A percentile compares a stretch with the other conserved stretches of the same genome.
These are phyloP conservation scores for Suhomyces canberraensis DNA, from an alignment of 805 yeast species.

Conservation along the genomic window DNA sequence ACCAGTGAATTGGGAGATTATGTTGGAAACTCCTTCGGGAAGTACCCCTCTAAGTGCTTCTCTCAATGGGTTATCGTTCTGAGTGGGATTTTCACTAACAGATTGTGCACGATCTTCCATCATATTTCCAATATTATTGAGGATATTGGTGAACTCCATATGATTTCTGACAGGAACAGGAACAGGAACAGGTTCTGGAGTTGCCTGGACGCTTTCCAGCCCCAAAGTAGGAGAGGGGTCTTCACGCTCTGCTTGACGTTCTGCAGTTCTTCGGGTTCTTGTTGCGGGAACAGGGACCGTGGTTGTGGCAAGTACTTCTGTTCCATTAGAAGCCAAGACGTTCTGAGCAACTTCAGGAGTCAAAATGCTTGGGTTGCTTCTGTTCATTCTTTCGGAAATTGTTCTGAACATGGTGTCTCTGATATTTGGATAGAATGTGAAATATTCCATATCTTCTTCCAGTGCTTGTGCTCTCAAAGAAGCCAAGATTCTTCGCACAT, in stretches of 20 bases:
- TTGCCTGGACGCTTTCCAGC: no score
- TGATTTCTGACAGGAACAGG: background rate
- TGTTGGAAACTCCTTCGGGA: slow-evolving; percentile 11
- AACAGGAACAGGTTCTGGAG: background rate
- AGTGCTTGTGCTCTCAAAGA: slow-evolving; percentile 21
- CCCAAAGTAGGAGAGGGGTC: no score
- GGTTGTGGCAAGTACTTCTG: background rate
- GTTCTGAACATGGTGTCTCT: slow-evolving; percentile 22
- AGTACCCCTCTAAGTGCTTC: slow-evolving; percentile 10
- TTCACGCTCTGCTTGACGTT: background rate
- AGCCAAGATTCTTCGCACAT: slow-evolving; percentile 26
- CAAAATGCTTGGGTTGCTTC: slow-evolving; percentile 33
- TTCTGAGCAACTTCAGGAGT: slow-evolving; percentile 38
- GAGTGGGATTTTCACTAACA: background rate
- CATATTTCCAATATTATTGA: background rate
- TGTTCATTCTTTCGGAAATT: slow-evolving; percentile 28
- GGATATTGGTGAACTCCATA: background rate
- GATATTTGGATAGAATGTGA: slow-evolving; percentile 23
- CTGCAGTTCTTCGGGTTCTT: background rate
- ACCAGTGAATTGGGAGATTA: slow-evolving; percentile 10
- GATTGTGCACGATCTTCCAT: background rate
- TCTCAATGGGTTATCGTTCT: slow-evolving; percentile 1
- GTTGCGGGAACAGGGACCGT: background rate
- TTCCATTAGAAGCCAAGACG: slow-evolving; percentile 14
- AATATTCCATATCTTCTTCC: slow-evolving; percentile 25